phyloP scores from a whole-genome alignment of 495 filamentous ascomycete genomes.

The Symbiotaphrina buchneri region DNA sequence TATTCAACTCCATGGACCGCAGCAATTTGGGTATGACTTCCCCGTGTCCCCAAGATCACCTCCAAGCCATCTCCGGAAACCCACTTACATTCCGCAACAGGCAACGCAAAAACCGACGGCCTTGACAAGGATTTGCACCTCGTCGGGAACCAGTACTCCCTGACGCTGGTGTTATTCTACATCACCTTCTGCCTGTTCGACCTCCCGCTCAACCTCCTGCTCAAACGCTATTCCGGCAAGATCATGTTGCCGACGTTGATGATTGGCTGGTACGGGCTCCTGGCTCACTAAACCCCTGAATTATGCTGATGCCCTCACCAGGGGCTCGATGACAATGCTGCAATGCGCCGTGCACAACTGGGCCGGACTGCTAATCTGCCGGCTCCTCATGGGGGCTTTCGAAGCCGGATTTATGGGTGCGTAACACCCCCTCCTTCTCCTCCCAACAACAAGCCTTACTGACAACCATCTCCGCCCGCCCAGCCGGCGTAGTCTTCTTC shows the following conservation, averaged over 20 bases:
- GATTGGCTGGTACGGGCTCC: not conserved
- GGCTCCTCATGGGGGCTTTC: not conserved
- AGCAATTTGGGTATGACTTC: constrained; percentile 10
- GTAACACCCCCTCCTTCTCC: too few relatives aligned
- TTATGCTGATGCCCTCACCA: not conserved
- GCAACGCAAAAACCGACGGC: constrained; percentile 12
- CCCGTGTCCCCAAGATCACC: not conserved
- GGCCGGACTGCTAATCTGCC: not conserved
- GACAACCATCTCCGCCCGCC: too few relatives aligned
- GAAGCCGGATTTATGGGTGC: constrained; percentile 2
- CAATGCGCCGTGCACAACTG: not conserved
- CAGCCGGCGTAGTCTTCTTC: constrained; percentile 3
- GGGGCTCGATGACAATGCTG: not conserved
- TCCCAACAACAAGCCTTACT: too few relatives aligned
- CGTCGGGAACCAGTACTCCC: constrained; percentile 12
- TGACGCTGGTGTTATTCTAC: constrained; percentile 13
- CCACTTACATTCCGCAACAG: not conserved
- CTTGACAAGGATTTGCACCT: constrained; percentile 12
- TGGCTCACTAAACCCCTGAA: not conserved
- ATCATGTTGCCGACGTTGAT: not conserved
- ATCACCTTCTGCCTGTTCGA: not conserved
- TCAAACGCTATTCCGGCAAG: not conserved
- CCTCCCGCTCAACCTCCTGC: not conserved
- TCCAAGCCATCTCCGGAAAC: not conserved
- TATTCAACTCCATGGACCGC: constrained; percentile 17